Percentiles rank a stretch among this genome's conserved stretches.
Conservation (phyloP, 768 basidiomycete genomes). For the Trametes cubensis region DNA sequence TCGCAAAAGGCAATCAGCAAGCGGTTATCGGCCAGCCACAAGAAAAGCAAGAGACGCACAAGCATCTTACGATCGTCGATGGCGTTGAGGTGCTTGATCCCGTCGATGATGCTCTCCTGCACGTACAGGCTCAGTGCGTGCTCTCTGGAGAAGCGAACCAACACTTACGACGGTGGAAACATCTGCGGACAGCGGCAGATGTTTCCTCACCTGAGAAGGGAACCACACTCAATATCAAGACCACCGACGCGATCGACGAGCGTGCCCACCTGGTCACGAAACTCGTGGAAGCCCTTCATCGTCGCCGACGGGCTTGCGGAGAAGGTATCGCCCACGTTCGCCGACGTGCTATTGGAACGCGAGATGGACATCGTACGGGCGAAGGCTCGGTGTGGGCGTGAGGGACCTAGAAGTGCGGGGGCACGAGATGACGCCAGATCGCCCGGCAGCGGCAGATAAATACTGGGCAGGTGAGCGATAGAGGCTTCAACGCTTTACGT, state of each 20-base stretch:
- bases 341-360: background rate
- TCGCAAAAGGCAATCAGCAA: background rate
- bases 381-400: background rate
- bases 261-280: slow-evolving; percentile 45
- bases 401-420: background rate
- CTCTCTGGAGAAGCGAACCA: background rate
- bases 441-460: background rate
- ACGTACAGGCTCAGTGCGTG: background rate
- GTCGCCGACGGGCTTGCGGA: background rate
- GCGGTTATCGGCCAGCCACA: background rate
- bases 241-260: background rate
- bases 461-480: background rate
- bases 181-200: slow-evolving; percentile 39
- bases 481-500: background rate
- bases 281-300: slow-evolving; percentile 38
- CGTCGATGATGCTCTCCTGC: slow-evolving; percentile 65
- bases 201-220: slow-evolving; percentile 47
- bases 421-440: background rate
- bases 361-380: background rate
- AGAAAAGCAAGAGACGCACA: slow-evolving; percentile 44
- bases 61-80: slow-evolving; percentile 80
- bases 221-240: background rate
- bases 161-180: slow-evolving; percentile 47
- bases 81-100: slow-evolving; percentile 56
- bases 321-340: background rate